phyloP scores from a whole-genome alignment of 768 basidiomycete genomes.

The Leccinellum rugosiceps region DNA sequence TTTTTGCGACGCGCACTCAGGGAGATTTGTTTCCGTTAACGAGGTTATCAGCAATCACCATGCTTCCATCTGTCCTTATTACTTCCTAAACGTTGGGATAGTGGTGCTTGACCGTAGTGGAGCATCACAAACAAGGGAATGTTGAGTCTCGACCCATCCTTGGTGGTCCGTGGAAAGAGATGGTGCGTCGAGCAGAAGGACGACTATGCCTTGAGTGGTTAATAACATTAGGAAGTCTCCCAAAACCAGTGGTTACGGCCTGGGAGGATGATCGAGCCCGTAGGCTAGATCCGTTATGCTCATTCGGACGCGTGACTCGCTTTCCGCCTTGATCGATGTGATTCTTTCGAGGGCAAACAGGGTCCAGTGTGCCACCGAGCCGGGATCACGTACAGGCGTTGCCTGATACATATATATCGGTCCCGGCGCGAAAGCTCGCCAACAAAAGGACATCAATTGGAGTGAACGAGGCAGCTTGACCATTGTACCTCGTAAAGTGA shows the following conservation, averaged over 20 bases:
- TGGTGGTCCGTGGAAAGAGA: not conserved
- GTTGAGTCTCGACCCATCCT: conserved; percentile 4
- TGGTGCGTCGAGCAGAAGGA: not conserved
- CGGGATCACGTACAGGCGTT: not conserved
- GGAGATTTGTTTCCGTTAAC: conserved; percentile 1
- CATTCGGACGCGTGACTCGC: not conserved
- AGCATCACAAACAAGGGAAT: conserved; percentile 6
- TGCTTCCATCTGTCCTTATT: conserved; percentile 1
- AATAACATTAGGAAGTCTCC: not conserved
- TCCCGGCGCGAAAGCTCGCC: not conserved
- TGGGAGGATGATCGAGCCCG: not conserved
- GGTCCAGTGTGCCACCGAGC: not conserved
- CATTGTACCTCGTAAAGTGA: not conserved
- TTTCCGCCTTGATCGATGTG: not conserved
- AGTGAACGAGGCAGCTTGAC: not conserved
- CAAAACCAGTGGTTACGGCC: not conserved
- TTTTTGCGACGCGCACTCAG: not conserved
- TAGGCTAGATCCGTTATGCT: not conserved
- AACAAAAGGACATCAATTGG: not conserved
- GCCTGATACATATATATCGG: not conserved
- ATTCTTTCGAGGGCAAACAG: not conserved
- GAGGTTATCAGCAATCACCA: not conserved
- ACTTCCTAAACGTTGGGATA: conserved; percentile 1
- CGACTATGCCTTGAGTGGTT: not conserved
- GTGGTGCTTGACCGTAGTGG: conserved; percentile 1